phyloP scores from a whole-genome alignment of 805 yeast genomes.

The Torulaspora microellipsoides region DNA sequence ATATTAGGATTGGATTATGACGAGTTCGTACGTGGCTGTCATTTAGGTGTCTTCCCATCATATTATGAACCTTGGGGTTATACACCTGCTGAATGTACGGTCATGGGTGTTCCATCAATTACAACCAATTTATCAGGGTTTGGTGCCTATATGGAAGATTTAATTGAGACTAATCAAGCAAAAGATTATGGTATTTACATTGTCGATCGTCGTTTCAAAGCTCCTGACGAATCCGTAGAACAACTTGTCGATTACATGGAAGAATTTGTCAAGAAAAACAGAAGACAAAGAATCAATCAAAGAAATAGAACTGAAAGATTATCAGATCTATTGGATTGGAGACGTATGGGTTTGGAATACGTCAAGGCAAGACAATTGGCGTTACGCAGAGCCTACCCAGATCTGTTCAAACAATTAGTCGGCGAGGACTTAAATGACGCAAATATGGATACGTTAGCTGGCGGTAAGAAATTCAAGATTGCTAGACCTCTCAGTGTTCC shows the following conservation, averaged over 20 bases:
- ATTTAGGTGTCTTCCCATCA: conserved; percentile 96
- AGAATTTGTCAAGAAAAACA: conserved; percentile 79
- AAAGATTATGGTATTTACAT: conserved; percentile 95
- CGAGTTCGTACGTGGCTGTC: conserved; percentile 97
- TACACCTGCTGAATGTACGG: conserved; percentile 99
- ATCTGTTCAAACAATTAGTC: conserved; percentile 49
- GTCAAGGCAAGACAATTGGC: conserved; percentile 91
- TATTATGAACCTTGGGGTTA: conserved; percentile 99
- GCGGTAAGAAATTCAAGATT: conserved; percentile 55
- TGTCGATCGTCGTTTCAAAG: conserved; percentile 88
- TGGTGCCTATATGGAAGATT: conserved; percentile 98
- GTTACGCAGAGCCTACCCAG: conserved; percentile 90
- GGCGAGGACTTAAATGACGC: conserved; percentile 30
- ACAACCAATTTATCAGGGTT: conserved; percentile 95
- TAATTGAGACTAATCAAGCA: conserved; percentile 75
- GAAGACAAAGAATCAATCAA: conserved; percentile 97
- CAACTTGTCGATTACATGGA: conserved; percentile 87
- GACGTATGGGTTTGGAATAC: conserved; percentile 95
- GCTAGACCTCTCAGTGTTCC: conserved; percentile 95
- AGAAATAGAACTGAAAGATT: conserved; percentile 94
- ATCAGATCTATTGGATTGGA: conserved; percentile 93
- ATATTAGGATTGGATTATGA: conserved; percentile 90
- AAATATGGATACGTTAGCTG: conserved; percentile 32
- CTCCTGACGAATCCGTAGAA: conserved; percentile 88
- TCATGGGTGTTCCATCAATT: conserved; percentile 97